A percentile compares a stretch with the other conserved stretches of the same genome.
phyloP scores from a whole-genome alignment of 1,139 yeast species.

The Pichia norvegensis region DNA sequence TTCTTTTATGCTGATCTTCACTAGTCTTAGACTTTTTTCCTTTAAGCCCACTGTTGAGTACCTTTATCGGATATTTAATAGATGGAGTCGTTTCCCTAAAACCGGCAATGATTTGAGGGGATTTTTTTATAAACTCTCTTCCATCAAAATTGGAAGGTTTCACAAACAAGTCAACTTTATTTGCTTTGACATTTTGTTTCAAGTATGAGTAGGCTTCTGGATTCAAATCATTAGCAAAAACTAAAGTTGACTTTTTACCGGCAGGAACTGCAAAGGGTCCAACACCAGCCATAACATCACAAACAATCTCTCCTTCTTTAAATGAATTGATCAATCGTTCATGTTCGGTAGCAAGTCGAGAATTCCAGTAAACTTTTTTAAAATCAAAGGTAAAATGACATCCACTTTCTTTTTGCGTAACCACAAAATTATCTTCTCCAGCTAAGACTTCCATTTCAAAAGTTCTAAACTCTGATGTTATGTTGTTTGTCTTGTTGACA shows the following conservation, averaged over 20 bases:
- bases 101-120: conserved; percentile 36
- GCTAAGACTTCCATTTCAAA: conserved; percentile 92
- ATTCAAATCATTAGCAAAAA: conserved; percentile 87
- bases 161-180: conserved; percentile 58
- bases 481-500: conserved; percentile 86
- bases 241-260: conserved; percentile 72
- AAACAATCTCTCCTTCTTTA: conserved; percentile 58
- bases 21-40: background rate
- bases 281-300: conserved; percentile 97
- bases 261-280: conserved; percentile 98
- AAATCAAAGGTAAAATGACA: conserved; percentile 85
- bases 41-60: conserved; percentile 24
- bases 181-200: conserved; percentile 52
- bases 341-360: conserved; percentile 90
- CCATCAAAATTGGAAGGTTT: conserved; percentile 73
- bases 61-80: conserved; percentile 20
- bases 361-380: conserved; percentile 94
- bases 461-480: conserved; percentile 82
- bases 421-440: conserved; percentile 65
- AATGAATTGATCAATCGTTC: conserved; percentile 65
- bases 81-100: conserved; percentile 5
- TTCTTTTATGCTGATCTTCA: conserved; percentile 21
- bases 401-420: conserved; percentile 83
- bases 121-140: conserved; percentile 59
- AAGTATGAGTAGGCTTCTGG: conserved; percentile 76